Evolutionary conservation across 2,329 filamentous ascomycete species (phyloP).

Genomic region (Microdochium nivale): DNA sequence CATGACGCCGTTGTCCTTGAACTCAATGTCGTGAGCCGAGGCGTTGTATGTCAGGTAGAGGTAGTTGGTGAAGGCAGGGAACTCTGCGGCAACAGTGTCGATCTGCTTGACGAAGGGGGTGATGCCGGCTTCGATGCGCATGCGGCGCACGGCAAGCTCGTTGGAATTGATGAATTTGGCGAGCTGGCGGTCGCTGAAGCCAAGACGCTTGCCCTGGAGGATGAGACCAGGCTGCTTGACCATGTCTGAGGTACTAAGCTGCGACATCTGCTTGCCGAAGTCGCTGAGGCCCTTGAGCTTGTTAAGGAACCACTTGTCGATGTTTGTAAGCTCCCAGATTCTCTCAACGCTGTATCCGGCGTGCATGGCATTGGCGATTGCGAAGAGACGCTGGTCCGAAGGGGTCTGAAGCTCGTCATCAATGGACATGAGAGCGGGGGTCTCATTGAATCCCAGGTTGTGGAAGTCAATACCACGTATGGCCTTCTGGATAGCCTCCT

Average conservation of each 20-base stretch:
- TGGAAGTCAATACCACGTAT: constrained; percentile 92
- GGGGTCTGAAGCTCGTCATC: constrained; percentile 95
- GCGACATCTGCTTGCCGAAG: constrained; percentile 73
- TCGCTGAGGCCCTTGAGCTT: constrained; percentile 86
- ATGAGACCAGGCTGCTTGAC: constrained; percentile 57
- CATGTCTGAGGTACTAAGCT: constrained; percentile 56
- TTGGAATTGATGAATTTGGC: constrained; percentile 93
- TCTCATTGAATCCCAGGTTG: constrained; percentile 92
- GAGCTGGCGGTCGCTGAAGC: constrained; percentile 89
- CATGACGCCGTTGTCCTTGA: constrained; percentile 90
- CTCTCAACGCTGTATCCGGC: constrained; percentile 89
- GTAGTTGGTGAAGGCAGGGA: constrained; percentile 91
- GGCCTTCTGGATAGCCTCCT: constrained; percentile 97
- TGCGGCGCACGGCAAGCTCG: constrained; percentile 77
- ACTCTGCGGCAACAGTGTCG: constrained; percentile 95
- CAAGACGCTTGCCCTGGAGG: constrained; percentile 81
- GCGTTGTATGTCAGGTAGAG: constrained; percentile 95
- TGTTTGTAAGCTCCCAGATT: constrained; percentile 97
- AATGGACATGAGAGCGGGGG: constrained; percentile 86
- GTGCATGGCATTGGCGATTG: constrained; percentile 96
- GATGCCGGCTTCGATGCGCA: constrained; percentile 80
- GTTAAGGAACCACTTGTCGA: constrained; percentile 96
- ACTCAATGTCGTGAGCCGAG: constrained; percentile 71
- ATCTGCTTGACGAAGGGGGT: constrained; percentile 94
- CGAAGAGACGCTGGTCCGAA: constrained; percentile 93